Percentiles rank a stretch among this genome's conserved stretches.
phyloP scores from a whole-genome alignment of 768 basidiomycete species.

The Auriculariales sp. region DNA sequence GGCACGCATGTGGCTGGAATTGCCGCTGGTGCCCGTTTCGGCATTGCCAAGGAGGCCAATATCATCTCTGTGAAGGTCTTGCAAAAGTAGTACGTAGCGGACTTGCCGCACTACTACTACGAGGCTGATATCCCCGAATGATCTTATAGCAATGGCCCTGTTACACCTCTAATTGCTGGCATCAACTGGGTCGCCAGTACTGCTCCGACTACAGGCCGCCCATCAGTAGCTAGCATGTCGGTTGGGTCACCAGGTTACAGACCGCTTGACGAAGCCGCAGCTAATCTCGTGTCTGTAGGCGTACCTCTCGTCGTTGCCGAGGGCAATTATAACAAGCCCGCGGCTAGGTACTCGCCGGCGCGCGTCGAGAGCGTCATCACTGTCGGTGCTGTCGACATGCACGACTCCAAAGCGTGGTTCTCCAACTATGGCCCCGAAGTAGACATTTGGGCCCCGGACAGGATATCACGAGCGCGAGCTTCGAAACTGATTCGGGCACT shows the following conservation, averaged over 20 bases:
- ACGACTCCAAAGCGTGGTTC: constrained; percentile 6
- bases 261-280: constrained; percentile 75
- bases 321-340: constrained; percentile 6
- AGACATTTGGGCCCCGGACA: constrained; percentile 8
- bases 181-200: constrained; percentile 18
- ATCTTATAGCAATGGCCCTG: neutral
- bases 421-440: constrained; percentile 8
- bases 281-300: constrained; percentile 1
- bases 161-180: constrained; percentile 12
- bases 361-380: constrained; percentile 5
- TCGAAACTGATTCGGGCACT: too few species aligned
- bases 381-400: constrained; percentile 7
- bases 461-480: too few species aligned
- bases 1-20: constrained; percentile 61
- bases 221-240: constrained; percentile 56
- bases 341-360: constrained; percentile 5
- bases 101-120: constrained; percentile 13
- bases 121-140: neutral
- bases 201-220: constrained; percentile 12
- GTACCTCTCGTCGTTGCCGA: constrained; percentile 8
- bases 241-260: constrained; percentile 88
- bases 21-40: constrained; percentile 84
- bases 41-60: constrained; percentile 89
- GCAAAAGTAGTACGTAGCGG: constrained; percentile 11
- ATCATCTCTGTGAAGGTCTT: constrained; percentile 81